Evolutionary conservation across 2,329 filamentous ascomycete genomes (phyloP).

Genomic region (Xylaria sp.): DNA sequence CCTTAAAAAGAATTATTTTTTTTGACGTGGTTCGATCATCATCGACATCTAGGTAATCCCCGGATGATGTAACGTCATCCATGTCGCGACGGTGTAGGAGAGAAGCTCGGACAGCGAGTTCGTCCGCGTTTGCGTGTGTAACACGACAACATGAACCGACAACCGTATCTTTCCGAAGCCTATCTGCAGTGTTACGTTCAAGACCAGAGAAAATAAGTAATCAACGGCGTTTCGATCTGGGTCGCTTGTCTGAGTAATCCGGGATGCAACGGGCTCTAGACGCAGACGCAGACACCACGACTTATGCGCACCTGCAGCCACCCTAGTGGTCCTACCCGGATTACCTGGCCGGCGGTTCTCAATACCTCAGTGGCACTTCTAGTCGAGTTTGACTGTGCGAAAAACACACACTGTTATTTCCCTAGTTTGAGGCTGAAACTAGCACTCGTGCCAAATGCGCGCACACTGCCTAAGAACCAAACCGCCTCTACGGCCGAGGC

Average conservation of each 20-base stretch:
- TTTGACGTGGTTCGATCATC: constrained; percentile 14
- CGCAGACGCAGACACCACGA: background rate
- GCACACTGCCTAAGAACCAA: background rate
- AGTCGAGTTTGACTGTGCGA: background rate
- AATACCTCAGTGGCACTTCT: background rate
- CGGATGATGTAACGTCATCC: constrained; percentile 13
- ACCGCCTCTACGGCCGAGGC: constrained; percentile 3
- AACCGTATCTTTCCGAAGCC: constrained; percentile 3
- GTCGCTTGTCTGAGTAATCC: background rate
- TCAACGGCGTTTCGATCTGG: background rate
- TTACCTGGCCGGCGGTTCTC: background rate
- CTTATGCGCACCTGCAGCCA: background rate
- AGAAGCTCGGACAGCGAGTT: constrained; percentile 19
- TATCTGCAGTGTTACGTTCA: background rate
- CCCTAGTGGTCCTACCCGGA: background rate
- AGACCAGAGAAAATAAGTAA: background rate
- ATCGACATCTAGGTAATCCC: background rate
- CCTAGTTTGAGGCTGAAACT: constrained; percentile 23
- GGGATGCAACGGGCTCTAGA: background rate
- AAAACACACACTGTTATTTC: background rate
- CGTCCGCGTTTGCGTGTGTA: background rate
- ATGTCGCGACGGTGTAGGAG: constrained; percentile 1
- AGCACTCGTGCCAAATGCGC: constrained; percentile 10
- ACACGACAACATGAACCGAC: background rate
- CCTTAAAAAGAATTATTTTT: background rate